A percentile compares a stretch with the other conserved stretches of the same genome.
Conservation (phyloP, 1,139 yeast genomes). For the Blastobotrys ciferrii region DNA sequence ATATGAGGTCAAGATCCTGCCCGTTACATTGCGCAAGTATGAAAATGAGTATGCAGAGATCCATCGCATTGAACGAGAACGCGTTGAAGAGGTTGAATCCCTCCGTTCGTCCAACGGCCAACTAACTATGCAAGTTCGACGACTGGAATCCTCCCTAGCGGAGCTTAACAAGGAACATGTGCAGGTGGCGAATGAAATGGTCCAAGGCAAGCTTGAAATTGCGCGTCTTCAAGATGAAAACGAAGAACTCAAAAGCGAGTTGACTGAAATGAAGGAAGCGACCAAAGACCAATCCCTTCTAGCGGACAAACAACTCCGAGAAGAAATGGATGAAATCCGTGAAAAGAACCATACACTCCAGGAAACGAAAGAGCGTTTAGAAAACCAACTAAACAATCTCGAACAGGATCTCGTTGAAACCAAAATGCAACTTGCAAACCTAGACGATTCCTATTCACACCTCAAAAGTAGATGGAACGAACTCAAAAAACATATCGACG, state of each 20-base stretch:
- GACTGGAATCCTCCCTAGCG: slow-evolving; percentile 68
- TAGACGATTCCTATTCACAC: slow-evolving; percentile 29
- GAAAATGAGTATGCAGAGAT: slow-evolving; percentile 73
- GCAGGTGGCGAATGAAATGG: slow-evolving; percentile 71
- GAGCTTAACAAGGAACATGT: slow-evolving; percentile 75
- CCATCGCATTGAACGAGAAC: slow-evolving; percentile 62
- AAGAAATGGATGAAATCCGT: slow-evolving; percentile 52
- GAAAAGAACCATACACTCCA: slow-evolving; percentile 43
- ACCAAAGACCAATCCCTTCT: slow-evolving; percentile 21
- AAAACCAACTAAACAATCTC: slow-evolving; percentile 33
- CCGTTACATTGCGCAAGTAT: slow-evolving; percentile 66
- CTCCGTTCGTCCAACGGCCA: slow-evolving; percentile 66
- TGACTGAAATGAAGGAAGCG: slow-evolving; percentile 48
- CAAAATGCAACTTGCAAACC: slow-evolving; percentile 25
- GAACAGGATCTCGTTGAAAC: slow-evolving; percentile 37
- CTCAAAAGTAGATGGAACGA: slow-evolving; percentile 32
- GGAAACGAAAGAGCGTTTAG: slow-evolving; percentile 36
- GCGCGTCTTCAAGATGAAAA: slow-evolving; percentile 69
- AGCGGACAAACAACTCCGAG: slow-evolving; percentile 22
- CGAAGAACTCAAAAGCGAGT: slow-evolving; percentile 51
- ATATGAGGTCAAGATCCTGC: slow-evolving; percentile 65
- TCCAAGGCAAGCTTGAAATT: slow-evolving; percentile 58
- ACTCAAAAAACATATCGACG: slow-evolving; percentile 37
- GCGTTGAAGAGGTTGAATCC: slow-evolving; percentile 66
- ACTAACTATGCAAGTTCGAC: slow-evolving; percentile 69